Percentiles rank a stretch among this genome's conserved stretches.
Evolutionary conservation across 2,329 filamentous ascomycete genomes (phyloP).

Genomic region (Hypoxylon sp.): DNA sequence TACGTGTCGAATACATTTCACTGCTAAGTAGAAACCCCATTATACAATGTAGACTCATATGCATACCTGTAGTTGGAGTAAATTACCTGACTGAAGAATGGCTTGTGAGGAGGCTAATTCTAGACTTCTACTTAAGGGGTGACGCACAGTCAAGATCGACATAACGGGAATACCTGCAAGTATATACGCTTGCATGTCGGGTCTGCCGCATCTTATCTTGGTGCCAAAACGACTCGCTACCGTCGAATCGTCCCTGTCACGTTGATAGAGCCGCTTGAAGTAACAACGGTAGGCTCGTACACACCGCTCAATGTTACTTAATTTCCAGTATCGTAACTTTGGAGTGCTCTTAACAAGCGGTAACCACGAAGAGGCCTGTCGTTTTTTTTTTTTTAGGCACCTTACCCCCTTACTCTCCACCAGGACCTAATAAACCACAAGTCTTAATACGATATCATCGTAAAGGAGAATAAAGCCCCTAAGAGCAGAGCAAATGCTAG

Average conservation of each 20-base stretch:
- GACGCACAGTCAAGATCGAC: slow-evolving; percentile 31
- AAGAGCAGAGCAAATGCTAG: slow-evolving; percentile 1
- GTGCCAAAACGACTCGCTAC: slow-evolving; percentile 12
- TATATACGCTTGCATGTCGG: slow-evolving; percentile 14
- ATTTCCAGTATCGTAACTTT: slow-evolving; percentile 2
- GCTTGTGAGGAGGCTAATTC: slow-evolving; percentile 1
- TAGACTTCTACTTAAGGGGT: slow-evolving; percentile 11
- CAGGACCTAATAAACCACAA: slow-evolving; percentile 10
- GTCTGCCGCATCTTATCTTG: slow-evolving; percentile 11
- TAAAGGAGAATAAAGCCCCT: background rate
- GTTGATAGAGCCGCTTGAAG: slow-evolving; percentile 3
- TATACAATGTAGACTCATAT: background rate
- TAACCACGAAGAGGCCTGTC: slow-evolving; percentile 6
- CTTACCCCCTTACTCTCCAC: slow-evolving; percentile 6
- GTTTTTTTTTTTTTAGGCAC: background rate
- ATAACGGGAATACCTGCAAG: slow-evolving; percentile 9
- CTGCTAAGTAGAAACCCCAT: background rate
- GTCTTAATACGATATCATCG: slow-evolving; percentile 12
- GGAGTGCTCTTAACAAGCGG: slow-evolving; percentile 7
- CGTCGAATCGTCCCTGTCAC: slow-evolving; percentile 10
- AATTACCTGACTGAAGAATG: background rate
- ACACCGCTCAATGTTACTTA: slow-evolving; percentile 22
- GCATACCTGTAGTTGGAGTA: background rate
- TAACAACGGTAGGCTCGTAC: slow-evolving; percentile 1
- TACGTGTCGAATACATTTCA: background rate